phyloP scores from a whole-genome alignment of 805 yeast species.

The Starmerella riodocensis region DNA sequence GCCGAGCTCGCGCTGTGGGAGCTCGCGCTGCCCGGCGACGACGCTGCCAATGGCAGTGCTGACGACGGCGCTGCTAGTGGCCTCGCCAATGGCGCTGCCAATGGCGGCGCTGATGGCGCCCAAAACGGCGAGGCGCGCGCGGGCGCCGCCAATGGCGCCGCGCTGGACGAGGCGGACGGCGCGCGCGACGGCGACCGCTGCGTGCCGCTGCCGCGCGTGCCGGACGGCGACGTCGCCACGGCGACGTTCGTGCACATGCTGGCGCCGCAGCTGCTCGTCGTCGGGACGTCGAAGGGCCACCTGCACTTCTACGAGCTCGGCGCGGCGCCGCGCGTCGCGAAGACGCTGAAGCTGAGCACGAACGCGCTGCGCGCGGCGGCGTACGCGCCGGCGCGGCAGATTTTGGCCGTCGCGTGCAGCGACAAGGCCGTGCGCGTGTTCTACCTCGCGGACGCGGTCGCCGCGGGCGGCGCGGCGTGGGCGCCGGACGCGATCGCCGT shows the following conservation, averaged over 20 bases:
- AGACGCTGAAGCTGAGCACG: constrained; percentile 4
- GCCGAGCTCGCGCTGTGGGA: not conserved
- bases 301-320: constrained; percentile 5
- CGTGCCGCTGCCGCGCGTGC: not conserved
- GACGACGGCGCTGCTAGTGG: too few relatives aligned
- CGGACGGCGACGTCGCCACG: constrained; percentile 2
- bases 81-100: too few relatives aligned
- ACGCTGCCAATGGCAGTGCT: too few relatives aligned
- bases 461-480: not conserved
- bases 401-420: constrained; percentile 11
- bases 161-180: too few relatives aligned
- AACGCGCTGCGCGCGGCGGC: constrained; percentile 7
- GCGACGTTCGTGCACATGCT: constrained; percentile 2
- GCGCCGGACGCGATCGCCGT: constrained; percentile 1
- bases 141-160: too few relatives aligned
- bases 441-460: constrained; percentile 4
- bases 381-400: constrained; percentile 2
- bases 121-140: too few relatives aligned
- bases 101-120: too few relatives aligned
- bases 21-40: too few relatives aligned
- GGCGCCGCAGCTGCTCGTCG: not conserved
- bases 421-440: constrained; percentile 13
- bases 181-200: not conserved
- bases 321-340: not conserved
- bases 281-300: constrained; percentile 13